Conservation (phyloP, 352 stramenopile genomes). For the Phytophthora melonis region DNA sequence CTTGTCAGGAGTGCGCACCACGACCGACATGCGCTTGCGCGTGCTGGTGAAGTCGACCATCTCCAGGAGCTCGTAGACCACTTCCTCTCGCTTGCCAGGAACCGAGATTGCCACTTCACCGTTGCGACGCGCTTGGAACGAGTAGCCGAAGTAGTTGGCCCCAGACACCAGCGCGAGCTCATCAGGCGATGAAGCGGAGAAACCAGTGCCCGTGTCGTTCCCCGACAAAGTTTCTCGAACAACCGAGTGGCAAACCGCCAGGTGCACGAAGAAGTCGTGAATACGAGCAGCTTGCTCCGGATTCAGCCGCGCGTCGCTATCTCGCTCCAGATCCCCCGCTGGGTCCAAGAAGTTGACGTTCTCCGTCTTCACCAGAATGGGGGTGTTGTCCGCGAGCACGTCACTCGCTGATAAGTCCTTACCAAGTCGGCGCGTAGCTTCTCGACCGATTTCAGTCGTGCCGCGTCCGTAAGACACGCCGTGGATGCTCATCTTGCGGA, state of each 20-base stretch:
- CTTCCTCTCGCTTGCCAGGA: conserved; percentile 45
- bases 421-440: conserved; percentile 71
- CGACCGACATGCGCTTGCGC: conserved; percentile 98
- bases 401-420: conserved; percentile 84
- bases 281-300: conserved; percentile 74
- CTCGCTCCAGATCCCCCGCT: conserved; percentile 63
- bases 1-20: conserved; percentile 89
- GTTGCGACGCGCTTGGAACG: conserved; percentile 75
- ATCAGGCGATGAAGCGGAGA: conserved; percentile 85
- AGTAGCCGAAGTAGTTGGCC: conserved; percentile 85
- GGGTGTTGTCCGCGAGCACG: conserved; percentile 72
- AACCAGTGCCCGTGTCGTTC: conserved; percentile 52
- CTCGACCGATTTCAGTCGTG: conserved; percentile 86
- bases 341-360: conserved; percentile 90
- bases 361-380: conserved; percentile 59
- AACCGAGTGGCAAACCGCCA: conserved; percentile 89
- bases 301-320: conserved; percentile 54
- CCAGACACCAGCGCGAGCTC: conserved; percentile 85
- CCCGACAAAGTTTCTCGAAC: conserved; percentile 74
- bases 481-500: conserved; percentile 89
- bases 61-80: conserved; percentile 91
- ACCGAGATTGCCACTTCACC: conserved; percentile 64
- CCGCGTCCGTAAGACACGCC: conserved; percentile 84
- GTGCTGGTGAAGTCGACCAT: conserved; percentile 98
- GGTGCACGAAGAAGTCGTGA: conserved; percentile 82